phyloP scores from a whole-genome alignment of 75 land plant species.

The Azolla pinnata region DNA sequence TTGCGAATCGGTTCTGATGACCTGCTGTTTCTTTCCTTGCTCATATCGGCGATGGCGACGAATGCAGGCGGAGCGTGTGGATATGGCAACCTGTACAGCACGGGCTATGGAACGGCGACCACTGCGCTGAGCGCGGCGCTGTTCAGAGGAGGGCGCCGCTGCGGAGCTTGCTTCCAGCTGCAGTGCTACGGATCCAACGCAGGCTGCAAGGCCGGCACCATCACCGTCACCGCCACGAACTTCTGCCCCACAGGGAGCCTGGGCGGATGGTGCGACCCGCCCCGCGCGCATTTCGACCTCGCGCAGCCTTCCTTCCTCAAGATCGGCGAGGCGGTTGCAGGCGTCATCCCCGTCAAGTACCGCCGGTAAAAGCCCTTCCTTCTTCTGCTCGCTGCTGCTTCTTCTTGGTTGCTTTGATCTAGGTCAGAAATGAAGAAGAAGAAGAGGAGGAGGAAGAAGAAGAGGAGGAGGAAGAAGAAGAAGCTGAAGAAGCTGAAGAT shows the following conservation, averaged over 20 bases:
- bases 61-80: conserved; percentile 17
- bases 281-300: conserved; percentile 43
- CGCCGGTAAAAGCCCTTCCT: conserved; percentile 34
- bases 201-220: conserved; percentile 47
- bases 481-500: too few relatives aligned
- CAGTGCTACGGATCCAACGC: conserved; percentile 30
- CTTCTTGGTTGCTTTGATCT: too few relatives aligned
- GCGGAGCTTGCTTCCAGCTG: conserved; percentile 17
- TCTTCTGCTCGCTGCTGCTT: neutral
- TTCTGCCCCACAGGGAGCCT: conserved; percentile 67
- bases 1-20: too few relatives aligned
- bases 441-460: too few relatives aligned
- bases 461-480: too few relatives aligned
- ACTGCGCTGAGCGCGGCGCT: conserved; percentile 8
- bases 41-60: too few relatives aligned
- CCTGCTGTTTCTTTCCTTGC: too few relatives aligned
- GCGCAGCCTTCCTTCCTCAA: conserved; percentile 37
- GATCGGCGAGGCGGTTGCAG: conserved; percentile 45
- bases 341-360: conserved; percentile 61
- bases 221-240: conserved; percentile 67
- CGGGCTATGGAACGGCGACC: conserved; percentile 8
- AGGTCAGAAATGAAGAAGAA: too few relatives aligned
- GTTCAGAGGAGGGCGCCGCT: conserved; percentile 2
- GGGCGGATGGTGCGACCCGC: conserved; percentile 59
- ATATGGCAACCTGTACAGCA: conserved; percentile 7